Conservation (phyloP, 257 asterid genomes). For the Primulina eburnea region DNA sequence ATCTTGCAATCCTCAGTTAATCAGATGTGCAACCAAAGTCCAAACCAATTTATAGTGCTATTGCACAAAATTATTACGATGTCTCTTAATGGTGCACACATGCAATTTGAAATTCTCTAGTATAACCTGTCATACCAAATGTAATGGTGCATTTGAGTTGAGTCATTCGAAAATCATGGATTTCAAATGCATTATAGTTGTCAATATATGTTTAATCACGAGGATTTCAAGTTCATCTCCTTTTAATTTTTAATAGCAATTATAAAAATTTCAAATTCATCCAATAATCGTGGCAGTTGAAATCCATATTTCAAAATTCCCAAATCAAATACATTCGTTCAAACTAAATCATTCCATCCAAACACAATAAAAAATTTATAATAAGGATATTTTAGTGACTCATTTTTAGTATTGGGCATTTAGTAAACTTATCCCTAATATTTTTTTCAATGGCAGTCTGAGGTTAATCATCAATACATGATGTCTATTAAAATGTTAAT, state of each 20-base stretch:
- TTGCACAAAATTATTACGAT: not conserved
- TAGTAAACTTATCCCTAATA: not conserved
- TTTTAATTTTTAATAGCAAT: not conserved
- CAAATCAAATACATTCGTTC: too few species aligned
- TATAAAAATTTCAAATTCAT: not conserved
- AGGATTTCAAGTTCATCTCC: not conserved
- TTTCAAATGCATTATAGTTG: not conserved
- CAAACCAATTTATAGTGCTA: not conserved
- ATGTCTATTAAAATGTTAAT: not conserved
- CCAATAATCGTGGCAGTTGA: not conserved
- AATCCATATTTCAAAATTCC: not conserved
- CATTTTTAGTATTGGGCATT: not conserved
- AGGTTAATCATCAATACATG: not conserved
- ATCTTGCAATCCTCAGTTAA: not conserved
- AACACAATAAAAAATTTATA: not conserved
- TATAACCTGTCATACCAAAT: too few species aligned
- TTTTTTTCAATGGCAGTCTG: not conserved
- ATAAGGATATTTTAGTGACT: not conserved
- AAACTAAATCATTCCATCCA: not conserved
- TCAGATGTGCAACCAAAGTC: not conserved
- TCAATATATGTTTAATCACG: not conserved
- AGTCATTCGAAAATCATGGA: too few species aligned
- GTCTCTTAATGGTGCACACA: not conserved
- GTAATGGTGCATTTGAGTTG: too few species aligned
- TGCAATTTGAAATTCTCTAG: not conserved